Evolutionary conservation across 352 stramenopile genomes (phyloP).

Genomic region (Lagenidium sp.): DNA sequence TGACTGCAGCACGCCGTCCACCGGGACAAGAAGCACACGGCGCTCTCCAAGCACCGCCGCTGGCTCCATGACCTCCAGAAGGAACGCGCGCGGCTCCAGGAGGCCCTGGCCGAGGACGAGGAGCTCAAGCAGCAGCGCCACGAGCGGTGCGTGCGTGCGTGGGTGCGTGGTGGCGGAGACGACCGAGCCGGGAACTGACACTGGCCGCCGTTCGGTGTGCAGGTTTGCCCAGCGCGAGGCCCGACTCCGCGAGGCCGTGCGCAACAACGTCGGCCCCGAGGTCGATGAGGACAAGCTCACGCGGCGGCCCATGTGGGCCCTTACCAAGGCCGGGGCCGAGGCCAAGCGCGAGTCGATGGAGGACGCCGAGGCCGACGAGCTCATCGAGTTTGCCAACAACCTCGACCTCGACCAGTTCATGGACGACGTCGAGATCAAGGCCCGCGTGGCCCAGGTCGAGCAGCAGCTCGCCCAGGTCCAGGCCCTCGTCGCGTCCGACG

Average conservation of each 20-base stretch:
- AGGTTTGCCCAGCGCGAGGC: constrained; percentile 71
- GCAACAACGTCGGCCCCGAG: constrained; percentile 24
- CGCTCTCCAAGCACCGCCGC: constrained; percentile 89
- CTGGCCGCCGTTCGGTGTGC: not conserved
- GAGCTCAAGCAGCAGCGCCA: constrained; percentile 49
- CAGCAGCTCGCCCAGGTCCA: constrained; percentile 88
- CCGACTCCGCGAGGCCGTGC: constrained; percentile 59
- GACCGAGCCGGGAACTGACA: too few species aligned
- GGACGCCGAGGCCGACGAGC: constrained; percentile 81
- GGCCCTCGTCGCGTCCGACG: constrained; percentile 66
- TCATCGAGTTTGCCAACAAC: constrained; percentile 91
- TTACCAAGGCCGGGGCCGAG: constrained; percentile 81
- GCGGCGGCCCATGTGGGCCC: constrained; percentile 84
- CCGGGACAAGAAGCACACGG: constrained; percentile 88
- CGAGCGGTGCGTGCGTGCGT: constrained; percentile 30
- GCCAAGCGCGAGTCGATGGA: constrained; percentile 66
- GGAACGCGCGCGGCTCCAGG: constrained; percentile 76
- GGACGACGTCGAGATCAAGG: constrained; percentile 86
- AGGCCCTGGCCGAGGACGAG: constrained; percentile 72
- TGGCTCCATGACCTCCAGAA: constrained; percentile 92
- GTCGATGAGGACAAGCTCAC: constrained; percentile 17
- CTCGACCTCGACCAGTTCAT: constrained; percentile 94
- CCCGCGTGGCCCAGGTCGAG: constrained; percentile 77
- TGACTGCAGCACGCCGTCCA: constrained; percentile 24
- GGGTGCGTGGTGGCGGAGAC: too few species aligned